Evolutionary conservation across 768 basidiomycete species (phyloP), one percentile per base, ranked within the genome.

Genomic region (Phylloporus rhodoxanthus): DNA sequence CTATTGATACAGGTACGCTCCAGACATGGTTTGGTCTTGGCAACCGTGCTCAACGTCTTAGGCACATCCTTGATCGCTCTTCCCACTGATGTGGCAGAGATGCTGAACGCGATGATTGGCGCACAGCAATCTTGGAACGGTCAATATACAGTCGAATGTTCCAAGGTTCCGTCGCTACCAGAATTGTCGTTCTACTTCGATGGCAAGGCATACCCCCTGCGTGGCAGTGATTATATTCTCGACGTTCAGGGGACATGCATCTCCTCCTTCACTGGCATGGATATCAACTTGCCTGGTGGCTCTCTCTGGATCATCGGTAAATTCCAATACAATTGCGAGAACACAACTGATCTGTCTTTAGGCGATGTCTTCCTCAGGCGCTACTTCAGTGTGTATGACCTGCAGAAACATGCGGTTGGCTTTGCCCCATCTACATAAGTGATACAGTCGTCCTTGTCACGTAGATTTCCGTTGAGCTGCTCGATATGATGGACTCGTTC

Each of bases 111-210:
- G 28, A 84, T 87, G 68, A 96, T 99, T 46, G 96, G 96, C 51
- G 95, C 95, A 13, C 87, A 80, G 72, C 91, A 85, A 64, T 81
- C 85, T 2, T 98, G 94, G 94, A 96, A 88, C 64, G 96, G 95
- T 34, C 95, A 97, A 69, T 96, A 95, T 64, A 82, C 81, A 21
- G 75, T 99, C 53, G 90, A 93, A 56, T 98, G 96, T 67, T 71
- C 80, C 52, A 91, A 80, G 63, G 85, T 98, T 54, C 75, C 89
- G n/a, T 65, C 62, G 23, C 80, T 99, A 33, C 96, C 96, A 9
- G 84, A 88, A 2, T 75, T 99, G 47, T 70, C 85, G 9, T 85
- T 99, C 76, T 78, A 73, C 69, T 93, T 99, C 57, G 78, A 75
- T 52, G 91, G 89, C 66, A 81, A 85, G 66, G 68, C 80, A 2